These are phyloP conservation scores for Vaccinium corymbosum DNA, from an alignment of 148 eudicot species.

Conservation along the genomic window DNA sequence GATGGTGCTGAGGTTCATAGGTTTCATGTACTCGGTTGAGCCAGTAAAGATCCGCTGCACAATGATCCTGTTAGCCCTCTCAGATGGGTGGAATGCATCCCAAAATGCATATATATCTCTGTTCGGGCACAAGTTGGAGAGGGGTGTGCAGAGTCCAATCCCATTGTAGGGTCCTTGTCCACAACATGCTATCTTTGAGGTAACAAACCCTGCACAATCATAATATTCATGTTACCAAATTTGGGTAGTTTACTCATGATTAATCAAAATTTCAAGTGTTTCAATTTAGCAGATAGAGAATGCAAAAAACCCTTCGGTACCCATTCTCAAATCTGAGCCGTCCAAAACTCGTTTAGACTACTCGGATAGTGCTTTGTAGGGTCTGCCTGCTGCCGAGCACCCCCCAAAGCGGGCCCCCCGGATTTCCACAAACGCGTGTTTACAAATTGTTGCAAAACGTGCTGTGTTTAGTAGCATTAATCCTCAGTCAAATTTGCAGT, in stretches of 20 bases:
- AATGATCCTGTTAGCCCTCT: conserved; percentile 31
- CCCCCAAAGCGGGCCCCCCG: too few relatives aligned
- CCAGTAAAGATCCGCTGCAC: conserved; percentile 29
- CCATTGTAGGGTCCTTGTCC: conserved; percentile 47
- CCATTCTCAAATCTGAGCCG: too few relatives aligned
- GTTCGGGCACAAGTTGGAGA: conserved; percentile 38
- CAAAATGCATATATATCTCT: conserved; percentile 35
- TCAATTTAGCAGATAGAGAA: neutral
- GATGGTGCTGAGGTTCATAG: conserved; percentile 43
- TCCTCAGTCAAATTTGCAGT: neutral
- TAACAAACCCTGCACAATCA: conserved; percentile 25
- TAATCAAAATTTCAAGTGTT: neutral
- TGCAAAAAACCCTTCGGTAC: too few relatives aligned
- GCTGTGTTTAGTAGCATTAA: neutral
- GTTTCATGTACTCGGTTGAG: conserved; percentile 26
- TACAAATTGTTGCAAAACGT: too few relatives aligned
- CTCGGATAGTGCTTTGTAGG: too few relatives aligned
- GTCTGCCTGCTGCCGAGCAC: too few relatives aligned
- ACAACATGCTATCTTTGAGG: conserved; percentile 40
- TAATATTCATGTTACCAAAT: neutral
- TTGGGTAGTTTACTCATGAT: neutral
- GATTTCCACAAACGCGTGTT: too few relatives aligned
- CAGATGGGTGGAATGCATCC: conserved; percentile 42
- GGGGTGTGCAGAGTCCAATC: conserved; percentile 34
- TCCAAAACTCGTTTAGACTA: too few relatives aligned